Conservation (phyloP, 140 eudicot species). For the Artemisia princeps region DNA sequence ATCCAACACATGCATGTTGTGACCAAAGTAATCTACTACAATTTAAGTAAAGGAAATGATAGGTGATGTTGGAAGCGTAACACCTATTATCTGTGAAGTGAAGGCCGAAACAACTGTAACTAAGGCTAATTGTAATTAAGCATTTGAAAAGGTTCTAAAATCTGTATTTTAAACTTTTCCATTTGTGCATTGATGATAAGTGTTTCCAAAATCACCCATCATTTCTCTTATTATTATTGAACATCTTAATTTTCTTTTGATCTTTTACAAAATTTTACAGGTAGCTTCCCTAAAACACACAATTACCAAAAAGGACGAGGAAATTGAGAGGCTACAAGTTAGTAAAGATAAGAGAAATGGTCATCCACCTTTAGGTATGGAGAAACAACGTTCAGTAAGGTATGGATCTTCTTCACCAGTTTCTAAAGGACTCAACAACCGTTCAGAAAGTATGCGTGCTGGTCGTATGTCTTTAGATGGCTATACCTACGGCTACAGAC, state of each 20-base stretch:
- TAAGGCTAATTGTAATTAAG: too few relatives aligned
- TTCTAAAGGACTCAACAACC: conserved; percentile 25
- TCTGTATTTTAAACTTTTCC: not conserved
- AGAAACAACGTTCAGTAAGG: conserved; percentile 28
- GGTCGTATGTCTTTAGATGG: conserved; percentile 36
- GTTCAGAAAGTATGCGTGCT: conserved; percentile 22
- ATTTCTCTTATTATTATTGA: too few relatives aligned
- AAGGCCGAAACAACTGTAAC: too few relatives aligned
- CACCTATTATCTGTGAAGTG: too few relatives aligned
- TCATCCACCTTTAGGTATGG: conserved; percentile 11
- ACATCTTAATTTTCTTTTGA: not conserved
- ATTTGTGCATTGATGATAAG: not conserved
- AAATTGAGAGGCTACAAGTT: conserved; percentile 60
- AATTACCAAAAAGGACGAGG: conserved; percentile 78
- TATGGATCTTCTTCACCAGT: conserved; percentile 42
- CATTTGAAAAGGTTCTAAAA: too few relatives aligned
- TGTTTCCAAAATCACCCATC: too few relatives aligned
- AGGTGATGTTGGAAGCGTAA: too few relatives aligned
- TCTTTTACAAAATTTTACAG: conserved; percentile 30
- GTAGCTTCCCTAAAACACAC: conserved; percentile 65
- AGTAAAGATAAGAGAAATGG: conserved; percentile 38
- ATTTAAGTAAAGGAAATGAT: too few relatives aligned
- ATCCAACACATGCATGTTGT: too few relatives aligned
- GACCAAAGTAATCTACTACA: too few relatives aligned
- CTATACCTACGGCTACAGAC: conserved; percentile 19